These are phyloP conservation scores for Epithele typhae DNA, from an alignment of 768 basidiomycete species.

Conservation along the genomic window DNA sequence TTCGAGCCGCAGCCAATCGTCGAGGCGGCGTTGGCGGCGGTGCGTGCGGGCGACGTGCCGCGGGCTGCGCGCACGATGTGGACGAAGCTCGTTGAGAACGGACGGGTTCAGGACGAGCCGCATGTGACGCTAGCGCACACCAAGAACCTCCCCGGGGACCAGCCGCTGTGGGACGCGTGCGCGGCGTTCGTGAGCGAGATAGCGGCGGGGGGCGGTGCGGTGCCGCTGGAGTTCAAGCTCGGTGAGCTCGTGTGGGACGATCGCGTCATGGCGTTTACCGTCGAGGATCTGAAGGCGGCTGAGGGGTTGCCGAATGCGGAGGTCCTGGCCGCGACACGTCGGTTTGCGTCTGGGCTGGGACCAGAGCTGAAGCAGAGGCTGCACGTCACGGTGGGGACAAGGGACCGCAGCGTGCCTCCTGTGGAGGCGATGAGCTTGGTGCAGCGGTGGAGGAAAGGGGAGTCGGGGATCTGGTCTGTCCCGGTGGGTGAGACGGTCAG, in stretches of 20 bases:
- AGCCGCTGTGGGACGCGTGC: constrained; percentile 50
- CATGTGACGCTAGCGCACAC: constrained; percentile 87
- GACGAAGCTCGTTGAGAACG: constrained; percentile 36
- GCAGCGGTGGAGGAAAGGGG: constrained; percentile 44
- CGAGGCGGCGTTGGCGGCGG: constrained; percentile 35
- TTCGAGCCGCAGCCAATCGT: constrained; percentile 54
- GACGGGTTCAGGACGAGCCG: constrained; percentile 55
- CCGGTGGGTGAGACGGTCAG: too few species aligned
- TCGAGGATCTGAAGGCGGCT: constrained; percentile 46
- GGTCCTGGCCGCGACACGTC: too few species aligned
- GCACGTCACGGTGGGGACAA: constrained; percentile 89
- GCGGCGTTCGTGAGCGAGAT: constrained; percentile 32
- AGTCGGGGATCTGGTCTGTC: too few species aligned
- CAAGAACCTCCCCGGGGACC: constrained; percentile 35
- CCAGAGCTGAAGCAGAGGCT: constrained; percentile 40
- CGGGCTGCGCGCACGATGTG: constrained; percentile 41
- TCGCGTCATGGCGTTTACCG: constrained; percentile 74
- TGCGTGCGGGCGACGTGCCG: constrained; percentile 28
- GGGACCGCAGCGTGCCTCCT: constrained; percentile 42
- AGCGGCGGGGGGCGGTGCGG: constrained; percentile 19
- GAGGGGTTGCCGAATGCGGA: constrained; percentile 6
- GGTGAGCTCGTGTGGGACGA: constrained; percentile 69
- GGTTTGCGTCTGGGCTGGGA: too few species aligned
- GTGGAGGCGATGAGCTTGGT: constrained; percentile 73
- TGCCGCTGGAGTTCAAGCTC: constrained; percentile 55